Evolutionary conservation across 23 red algal genomes (phyloP), one percentile per base, ranked within the genome.

Genomic region (Gracilaria vermiculophylla): DNA sequence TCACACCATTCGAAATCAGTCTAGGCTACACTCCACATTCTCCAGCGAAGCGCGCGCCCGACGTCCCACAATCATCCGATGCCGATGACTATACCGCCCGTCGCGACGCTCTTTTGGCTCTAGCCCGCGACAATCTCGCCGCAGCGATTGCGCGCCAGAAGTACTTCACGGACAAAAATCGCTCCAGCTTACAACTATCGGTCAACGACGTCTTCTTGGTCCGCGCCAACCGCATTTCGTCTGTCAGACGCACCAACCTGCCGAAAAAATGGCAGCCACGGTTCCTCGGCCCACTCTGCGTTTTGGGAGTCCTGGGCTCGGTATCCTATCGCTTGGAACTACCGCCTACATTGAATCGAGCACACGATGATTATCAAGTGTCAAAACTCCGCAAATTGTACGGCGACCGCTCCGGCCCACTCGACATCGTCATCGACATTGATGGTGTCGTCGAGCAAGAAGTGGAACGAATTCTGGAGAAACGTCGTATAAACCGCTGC

Each of bases 301-400:
- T 47, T 8, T 47, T 47, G 43, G 43, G 57, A 55, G 25, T 24
- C n/a, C 28, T 55, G 76, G 76, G 51, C 8, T 44, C 76, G 0
- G 76, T 58, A 12, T 19, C 76, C 23, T n/a, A 54, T 21, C n/a
- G 52, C 20, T 25, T 58, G 14, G 76, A 80, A 23, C 49, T 80
- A 0, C n/a, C n/a, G n/a, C n/a, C n/a, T n/a, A n/a, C n/a, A n/a
- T n/a, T n/a, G n/a, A n/a, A n/a, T n/a, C n/a, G n/a, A n/a, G n/a
- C n/a, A n/a, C 76, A 80, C 41, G 57, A 80, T 55, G 1, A 53
- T 12, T 80, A 60, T 80, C 76, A 80, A 17, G 76, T 80, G 19
- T 56, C 52, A 12, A 52, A 80, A 44, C 76, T 80, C 8, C 9
- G 25, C 12, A 32, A 52, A 14, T 80, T 41, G 14, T 8, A 47